Conservation (phyloP, 139 green algal genomes). For the Raphidocelis subcapitata region DNA sequence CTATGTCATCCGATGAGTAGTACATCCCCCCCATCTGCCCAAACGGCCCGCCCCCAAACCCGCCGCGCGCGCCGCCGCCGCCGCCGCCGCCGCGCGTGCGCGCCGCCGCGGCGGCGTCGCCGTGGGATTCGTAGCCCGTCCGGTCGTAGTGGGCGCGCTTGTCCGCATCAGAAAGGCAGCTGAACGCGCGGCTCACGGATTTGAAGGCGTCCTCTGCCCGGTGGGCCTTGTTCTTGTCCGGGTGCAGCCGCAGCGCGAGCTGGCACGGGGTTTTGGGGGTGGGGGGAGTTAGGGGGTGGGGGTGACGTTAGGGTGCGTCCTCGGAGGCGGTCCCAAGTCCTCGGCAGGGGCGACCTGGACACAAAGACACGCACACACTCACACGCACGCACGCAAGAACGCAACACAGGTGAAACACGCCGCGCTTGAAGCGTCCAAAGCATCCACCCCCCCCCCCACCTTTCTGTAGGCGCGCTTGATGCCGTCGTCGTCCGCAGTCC, state of each 20-base stretch:
- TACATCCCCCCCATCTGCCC: background rate
- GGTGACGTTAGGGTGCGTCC: background rate
- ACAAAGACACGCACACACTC: too few species aligned
- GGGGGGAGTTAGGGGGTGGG: background rate
- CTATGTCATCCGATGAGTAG: conserved; percentile 44
- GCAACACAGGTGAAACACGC: too few species aligned
- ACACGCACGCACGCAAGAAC: too few species aligned
- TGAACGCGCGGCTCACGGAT: conserved; percentile 54
- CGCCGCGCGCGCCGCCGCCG: background rate
- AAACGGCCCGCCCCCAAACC: conserved; percentile 17
- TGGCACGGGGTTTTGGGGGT: conserved; percentile 1
- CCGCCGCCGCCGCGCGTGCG: background rate
- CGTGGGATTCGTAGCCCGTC: conserved; percentile 26
- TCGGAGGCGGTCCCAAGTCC: background rate
- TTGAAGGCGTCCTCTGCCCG: conserved; percentile 66
- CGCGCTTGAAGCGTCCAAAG: too few species aligned
- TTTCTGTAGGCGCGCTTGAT: conserved; percentile 72
- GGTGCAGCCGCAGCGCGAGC: conserved; percentile 64
- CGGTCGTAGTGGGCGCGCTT: conserved; percentile 59
- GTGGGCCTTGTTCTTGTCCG: conserved; percentile 62
- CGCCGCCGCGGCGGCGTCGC: conserved; percentile 24
- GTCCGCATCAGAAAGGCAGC: conserved; percentile 55
- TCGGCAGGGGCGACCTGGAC: too few species aligned
- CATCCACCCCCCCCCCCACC: conserved; percentile 17
- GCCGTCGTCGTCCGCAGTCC: conserved; percentile 47